These are phyloP conservation scores for Chrysoporthe deuterocubensis DNA, from an alignment of 2,329 filamentous ascomycete genomes.

Conservation along the genomic window DNA sequence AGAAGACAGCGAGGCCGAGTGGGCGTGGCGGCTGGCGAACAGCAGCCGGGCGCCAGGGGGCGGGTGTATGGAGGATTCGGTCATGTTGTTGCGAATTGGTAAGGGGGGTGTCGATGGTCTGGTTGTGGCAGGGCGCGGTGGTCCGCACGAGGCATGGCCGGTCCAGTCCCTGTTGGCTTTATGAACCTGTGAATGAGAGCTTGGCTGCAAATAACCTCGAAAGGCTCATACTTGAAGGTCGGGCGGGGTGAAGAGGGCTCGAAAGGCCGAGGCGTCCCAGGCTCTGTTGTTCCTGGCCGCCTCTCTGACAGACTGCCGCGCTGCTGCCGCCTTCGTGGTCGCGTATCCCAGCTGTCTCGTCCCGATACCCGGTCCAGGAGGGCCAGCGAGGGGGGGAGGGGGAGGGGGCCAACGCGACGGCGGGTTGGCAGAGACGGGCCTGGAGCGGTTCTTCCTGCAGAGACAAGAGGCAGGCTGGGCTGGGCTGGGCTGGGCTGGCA, in stretches of 20 bases:
- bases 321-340: neutral
- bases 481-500: conserved; percentile 6
- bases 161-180: conserved; percentile 27
- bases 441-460: no score
- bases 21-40: conserved; percentile 44
- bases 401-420: neutral
- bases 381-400: neutral
- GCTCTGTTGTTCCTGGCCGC: neutral
- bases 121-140: conserved; percentile 16
- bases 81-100: conserved; percentile 35
- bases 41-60: conserved; percentile 43
- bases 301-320: conserved; percentile 10
- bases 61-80: conserved; percentile 41
- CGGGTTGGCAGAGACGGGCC: no score
- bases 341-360: neutral
- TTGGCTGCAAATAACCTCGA: conserved; percentile 24
- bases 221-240: conserved; percentile 28
- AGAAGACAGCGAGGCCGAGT: conserved; percentile 48
- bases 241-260: neutral
- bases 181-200: conserved; percentile 29
- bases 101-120: conserved; percentile 19
- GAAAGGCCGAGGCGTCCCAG: conserved; percentile 4
- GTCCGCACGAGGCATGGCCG: conserved; percentile 28
- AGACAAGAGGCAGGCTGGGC: no score
- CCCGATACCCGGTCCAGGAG: neutral